Evolutionary conservation across 495 filamentous ascomycete species (phyloP), one percentile per base, ranked within the genome.

Genomic region (Lineolata rhizophorae): DNA sequence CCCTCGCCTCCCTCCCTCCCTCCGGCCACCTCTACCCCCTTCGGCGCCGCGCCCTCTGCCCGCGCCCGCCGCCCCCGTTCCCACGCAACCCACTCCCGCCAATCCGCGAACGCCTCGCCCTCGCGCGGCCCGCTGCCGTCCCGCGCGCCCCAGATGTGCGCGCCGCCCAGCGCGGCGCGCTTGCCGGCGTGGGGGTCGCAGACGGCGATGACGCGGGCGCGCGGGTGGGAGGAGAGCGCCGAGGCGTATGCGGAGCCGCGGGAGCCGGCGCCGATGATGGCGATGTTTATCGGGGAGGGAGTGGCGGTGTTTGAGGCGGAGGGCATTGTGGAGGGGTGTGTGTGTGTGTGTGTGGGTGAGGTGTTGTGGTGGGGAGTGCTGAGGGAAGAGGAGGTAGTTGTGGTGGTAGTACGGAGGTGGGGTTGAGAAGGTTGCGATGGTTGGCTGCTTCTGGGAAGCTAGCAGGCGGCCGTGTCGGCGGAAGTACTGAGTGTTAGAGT

Each of bases 111-210:
- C 28, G 62, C 56, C 26, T 81, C 63, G 0, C 67, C 64, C 4
- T 61, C 55, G 3, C 49, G 45, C 0, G 65, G 55, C 1, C 47
- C 38, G 0, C 41, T 37, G 4, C 22, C 20, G 33, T 36, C 31
- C 36, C 32, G 15, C 4, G 21, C 5, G 17, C 62, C 65, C 74
- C 75, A 80, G 36, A 85, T 75, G 49, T 70, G 77, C 28, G 56
- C 67, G 18, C 50, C 48, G 6, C 71, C 71, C 32, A 93, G 70
- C 2, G 62, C 52, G 12, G 58, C 52, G 3, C 87, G 65, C 48
- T 92, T 90, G 47, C 68, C 83, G 2, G 58, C 51, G 32, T 80
- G 61, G 0, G 87, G 85, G 43, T 97, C 87, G 11, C 75, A 76
- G 20, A 97, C 67, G 20, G 80, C 76, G 5, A 64, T 65, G 36